A percentile compares a stretch with the other conserved stretches of the same genome.
phyloP scores from a whole-genome alignment of 2,329 filamentous ascomycete genomes.

The Neonectria neomacrospora region DNA sequence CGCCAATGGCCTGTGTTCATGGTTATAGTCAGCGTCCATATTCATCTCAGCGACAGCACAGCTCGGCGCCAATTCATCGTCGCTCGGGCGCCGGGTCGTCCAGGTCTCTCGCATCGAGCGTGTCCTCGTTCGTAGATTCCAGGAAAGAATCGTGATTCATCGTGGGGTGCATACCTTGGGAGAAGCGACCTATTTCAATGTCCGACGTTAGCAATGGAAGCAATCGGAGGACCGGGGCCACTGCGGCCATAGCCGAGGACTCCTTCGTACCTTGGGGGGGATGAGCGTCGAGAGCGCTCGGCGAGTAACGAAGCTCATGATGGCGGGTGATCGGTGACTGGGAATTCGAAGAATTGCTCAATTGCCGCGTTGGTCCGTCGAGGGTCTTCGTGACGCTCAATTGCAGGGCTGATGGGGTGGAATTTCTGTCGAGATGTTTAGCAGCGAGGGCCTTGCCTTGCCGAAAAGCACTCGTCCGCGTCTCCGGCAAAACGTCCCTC shows the following conservation, averaged over 20 bases:
- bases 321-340: conserved; percentile 55
- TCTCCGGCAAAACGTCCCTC: conserved; percentile 56
- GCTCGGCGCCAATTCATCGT: conserved; percentile 28
- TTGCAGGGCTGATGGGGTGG: conserved; percentile 46
- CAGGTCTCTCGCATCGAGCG: conserved; percentile 25
- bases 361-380: conserved; percentile 47
- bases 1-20: conserved; percentile 82
- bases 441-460: conserved; percentile 46
- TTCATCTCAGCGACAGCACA: conserved; percentile 2
- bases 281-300: conserved; percentile 98
- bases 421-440: conserved; percentile 42
- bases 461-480: conserved; percentile 61
- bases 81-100: conserved; percentile 23
- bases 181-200: conserved; percentile 74
- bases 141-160: conserved; percentile 49
- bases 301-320: conserved; percentile 92
- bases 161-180: conserved; percentile 71
- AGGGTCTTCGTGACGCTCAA: conserved; percentile 49
- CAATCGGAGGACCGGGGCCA: conserved; percentile 42
- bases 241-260: conserved; percentile 43
- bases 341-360: conserved; percentile 41
- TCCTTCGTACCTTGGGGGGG: conserved; percentile 86
- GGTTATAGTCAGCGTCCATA: conserved; percentile 50
- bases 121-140: conserved; percentile 26
- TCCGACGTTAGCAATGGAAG: conserved; percentile 53